phyloP scores from a whole-genome alignment of 768 basidiomycete species.

The Phallus indusiatus region DNA sequence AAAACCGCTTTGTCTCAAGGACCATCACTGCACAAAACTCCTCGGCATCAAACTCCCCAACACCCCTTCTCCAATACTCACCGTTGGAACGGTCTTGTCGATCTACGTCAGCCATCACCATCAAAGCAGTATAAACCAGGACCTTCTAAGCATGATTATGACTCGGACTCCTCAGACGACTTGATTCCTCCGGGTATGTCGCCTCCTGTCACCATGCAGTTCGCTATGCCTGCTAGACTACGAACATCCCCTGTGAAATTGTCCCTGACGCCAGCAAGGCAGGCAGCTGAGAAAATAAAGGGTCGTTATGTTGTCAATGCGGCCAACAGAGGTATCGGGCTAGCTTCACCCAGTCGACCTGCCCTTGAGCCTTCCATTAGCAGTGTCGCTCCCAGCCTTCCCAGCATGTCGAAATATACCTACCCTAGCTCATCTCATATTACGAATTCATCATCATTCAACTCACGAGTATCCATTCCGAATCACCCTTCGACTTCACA shows the following conservation, averaged over 20 bases:
- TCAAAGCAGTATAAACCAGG: constrained; percentile 33
- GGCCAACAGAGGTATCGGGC: constrained; percentile 24
- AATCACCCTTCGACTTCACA: neutral
- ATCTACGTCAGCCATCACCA: constrained; percentile 51
- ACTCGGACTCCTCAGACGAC: constrained; percentile 16
- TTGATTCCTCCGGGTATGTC: constrained; percentile 31
- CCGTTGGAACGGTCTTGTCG: constrained; percentile 66
- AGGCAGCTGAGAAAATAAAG: constrained; percentile 62
- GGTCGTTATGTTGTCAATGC: constrained; percentile 51
- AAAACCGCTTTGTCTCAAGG: constrained; percentile 16
- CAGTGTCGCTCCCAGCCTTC: constrained; percentile 7
- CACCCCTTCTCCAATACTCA: constrained; percentile 50
- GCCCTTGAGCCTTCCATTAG: neutral
- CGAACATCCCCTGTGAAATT: constrained; percentile 26
- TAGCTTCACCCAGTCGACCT: neutral
- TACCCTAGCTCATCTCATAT: constrained; percentile 11
- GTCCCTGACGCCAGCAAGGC: constrained; percentile 60
- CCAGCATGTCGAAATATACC: constrained; percentile 10
- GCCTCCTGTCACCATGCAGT: constrained; percentile 46
- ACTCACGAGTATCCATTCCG: constrained; percentile 48
- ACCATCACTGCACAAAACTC: constrained; percentile 25
- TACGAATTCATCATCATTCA: constrained; percentile 33
- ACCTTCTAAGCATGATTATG: constrained; percentile 19
- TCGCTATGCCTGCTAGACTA: constrained; percentile 31
- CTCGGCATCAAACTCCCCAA: constrained; percentile 52